Conservation (phyloP, 2,329 filamentous ascomycete species). For the Venturia pyrina region DNA sequence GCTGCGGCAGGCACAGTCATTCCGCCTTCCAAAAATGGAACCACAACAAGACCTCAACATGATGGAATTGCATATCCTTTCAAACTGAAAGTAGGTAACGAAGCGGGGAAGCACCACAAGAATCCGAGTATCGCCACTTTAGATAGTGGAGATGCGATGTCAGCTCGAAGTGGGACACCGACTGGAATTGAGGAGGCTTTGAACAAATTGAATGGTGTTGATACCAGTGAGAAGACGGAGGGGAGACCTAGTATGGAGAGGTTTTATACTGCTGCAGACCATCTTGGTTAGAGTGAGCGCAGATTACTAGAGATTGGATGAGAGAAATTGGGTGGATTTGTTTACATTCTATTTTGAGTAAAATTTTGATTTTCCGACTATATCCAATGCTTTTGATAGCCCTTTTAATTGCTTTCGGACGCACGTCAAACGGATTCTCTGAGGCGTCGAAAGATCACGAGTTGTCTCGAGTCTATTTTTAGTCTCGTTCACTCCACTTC, state of each 20-base stretch:
- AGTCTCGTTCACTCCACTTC: no score
- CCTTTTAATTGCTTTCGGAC: no score
- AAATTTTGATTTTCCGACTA: no score
- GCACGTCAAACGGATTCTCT: no score
- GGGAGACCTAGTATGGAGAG: background rate
- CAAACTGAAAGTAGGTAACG: slow-evolving; percentile 42
- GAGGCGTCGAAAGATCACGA: no score
- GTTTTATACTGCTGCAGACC: background rate
- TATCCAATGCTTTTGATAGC: no score
- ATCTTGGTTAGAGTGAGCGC: background rate
- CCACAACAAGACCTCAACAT: slow-evolving; percentile 54
- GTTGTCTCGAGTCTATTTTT: no score
- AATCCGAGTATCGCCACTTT: slow-evolving; percentile 65
- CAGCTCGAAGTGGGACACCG: background rate
- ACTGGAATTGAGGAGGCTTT: background rate
- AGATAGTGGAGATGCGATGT: slow-evolving; percentile 10
- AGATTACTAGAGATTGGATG: no score
- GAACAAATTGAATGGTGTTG: background rate
- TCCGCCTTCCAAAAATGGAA: slow-evolving; percentile 36
- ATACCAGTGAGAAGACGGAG: background rate
- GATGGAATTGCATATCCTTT: slow-evolving; percentile 66
- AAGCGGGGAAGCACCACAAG: slow-evolving; percentile 27
- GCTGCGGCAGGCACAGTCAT: slow-evolving; percentile 27
- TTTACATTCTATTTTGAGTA: no score
- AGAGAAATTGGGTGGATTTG: no score